Conservation (phyloP, 495 filamentous ascomycete species). For the Aspergillus avenaceus region DNA sequence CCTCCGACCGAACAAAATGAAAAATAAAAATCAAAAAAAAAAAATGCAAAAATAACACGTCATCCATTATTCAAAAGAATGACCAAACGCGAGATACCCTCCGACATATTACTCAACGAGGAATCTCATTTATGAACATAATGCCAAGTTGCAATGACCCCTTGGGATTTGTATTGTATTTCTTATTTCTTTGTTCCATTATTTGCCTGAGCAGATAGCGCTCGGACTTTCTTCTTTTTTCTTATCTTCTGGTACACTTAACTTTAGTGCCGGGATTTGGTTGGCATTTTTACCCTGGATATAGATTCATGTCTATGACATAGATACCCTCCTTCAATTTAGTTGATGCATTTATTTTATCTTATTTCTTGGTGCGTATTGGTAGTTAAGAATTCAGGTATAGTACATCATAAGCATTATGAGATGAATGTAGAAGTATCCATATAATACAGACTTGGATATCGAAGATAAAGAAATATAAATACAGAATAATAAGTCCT, state of each 20-base stretch:
- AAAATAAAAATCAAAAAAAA: slow-evolving; percentile 10
- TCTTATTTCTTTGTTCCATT: slow-evolving; percentile 1
- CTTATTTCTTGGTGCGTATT: not conserved
- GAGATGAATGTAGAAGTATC: too few species aligned
- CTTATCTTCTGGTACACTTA: not conserved
- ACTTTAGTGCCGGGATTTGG: too few species aligned
- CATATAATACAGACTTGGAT: too few species aligned
- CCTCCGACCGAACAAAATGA: not conserved
- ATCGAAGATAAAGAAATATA: not conserved
- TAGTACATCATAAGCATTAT: too few species aligned
- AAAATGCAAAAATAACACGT: not conserved
- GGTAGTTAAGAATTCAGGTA: not conserved
- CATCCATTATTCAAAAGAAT: not conserved
- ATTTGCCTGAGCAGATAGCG: not conserved
- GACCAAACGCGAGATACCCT: not conserved
- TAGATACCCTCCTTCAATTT: slow-evolving; percentile 16
- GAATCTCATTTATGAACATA: slow-evolving; percentile 11
- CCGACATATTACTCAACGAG: not conserved
- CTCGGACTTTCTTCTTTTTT: slow-evolving; percentile 2
- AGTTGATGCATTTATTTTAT: slow-evolving; percentile 3
- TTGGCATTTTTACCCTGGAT: slow-evolving; percentile 7
- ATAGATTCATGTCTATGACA: slow-evolving; percentile 17
- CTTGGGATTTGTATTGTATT: slow-evolving; percentile 3
- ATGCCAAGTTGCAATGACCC: slow-evolving; percentile 16
- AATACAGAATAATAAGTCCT: not conserved